Evolutionary conservation across 768 basidiomycete genomes (phyloP).

Genomic region (Lentinula boryana): DNA sequence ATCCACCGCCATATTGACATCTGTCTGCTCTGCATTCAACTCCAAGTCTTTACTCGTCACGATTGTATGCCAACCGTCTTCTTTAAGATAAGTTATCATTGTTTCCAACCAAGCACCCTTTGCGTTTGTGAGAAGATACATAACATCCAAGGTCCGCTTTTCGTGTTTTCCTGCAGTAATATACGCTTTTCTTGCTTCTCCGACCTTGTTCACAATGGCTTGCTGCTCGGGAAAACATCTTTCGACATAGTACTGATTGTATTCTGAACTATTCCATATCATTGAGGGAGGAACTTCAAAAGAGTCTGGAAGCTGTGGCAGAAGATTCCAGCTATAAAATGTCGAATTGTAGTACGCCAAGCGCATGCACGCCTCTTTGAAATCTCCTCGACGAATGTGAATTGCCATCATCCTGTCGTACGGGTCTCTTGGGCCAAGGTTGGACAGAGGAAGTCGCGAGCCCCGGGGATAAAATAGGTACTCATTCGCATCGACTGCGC

Average conservation of each 20-base stretch:
- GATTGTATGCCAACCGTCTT: constrained; percentile 40
- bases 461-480: constrained; percentile 29
- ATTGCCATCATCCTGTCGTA: constrained; percentile 43
- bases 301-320: constrained; percentile 37
- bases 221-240: constrained; percentile 41
- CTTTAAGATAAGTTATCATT: constrained; percentile 28
- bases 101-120: constrained; percentile 34
- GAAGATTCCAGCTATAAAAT: constrained; percentile 44
- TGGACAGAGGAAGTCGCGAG: constrained; percentile 5
- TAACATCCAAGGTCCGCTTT: constrained; percentile 26
- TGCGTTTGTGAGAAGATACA: constrained; percentile 50
- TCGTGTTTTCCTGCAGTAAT: constrained; percentile 15
- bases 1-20: constrained; percentile 21
- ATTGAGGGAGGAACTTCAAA: constrained; percentile 29
- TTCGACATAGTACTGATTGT: constrained; percentile 32
- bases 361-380: constrained; percentile 30
- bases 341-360: constrained; percentile 24
- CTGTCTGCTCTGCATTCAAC: constrained; percentile 15
- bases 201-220: constrained; percentile 33
- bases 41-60: constrained; percentile 33
- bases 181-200: constrained; percentile 31
- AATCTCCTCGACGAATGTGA: constrained; percentile 50
- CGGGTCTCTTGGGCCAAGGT: constrained; percentile 17
- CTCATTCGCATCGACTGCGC: constrained; percentile 29
- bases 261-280: constrained; percentile 21